A percentile compares a stretch with the other conserved stretches of the same genome.
Evolutionary conservation across 2,329 filamentous ascomycete genomes (phyloP).

Genomic region (Ilyonectria mors-panacis): DNA sequence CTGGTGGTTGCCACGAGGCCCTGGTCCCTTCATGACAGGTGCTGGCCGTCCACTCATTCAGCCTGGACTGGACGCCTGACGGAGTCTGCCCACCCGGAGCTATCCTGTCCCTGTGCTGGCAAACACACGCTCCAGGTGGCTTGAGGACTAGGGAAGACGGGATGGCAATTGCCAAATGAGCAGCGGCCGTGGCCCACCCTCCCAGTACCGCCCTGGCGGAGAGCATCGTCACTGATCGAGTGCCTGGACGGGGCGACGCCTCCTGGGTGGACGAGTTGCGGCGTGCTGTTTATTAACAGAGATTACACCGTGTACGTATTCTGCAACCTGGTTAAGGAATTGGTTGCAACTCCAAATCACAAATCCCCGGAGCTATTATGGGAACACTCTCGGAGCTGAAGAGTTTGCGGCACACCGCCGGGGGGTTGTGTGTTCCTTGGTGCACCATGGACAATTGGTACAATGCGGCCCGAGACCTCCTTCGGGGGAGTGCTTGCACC

Average conservation of each 20-base stretch:
- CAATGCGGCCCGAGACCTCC: slow-evolving; percentile 12
- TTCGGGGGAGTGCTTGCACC: slow-evolving; percentile 46
- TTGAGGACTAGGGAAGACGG: slow-evolving; percentile 25
- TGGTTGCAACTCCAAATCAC: background rate
- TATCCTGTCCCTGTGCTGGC: slow-evolving; percentile 29
- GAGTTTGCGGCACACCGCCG: slow-evolving; percentile 45
- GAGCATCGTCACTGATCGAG: slow-evolving; percentile 38
- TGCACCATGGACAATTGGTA: slow-evolving; percentile 24
- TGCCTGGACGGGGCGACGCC: slow-evolving; percentile 37
- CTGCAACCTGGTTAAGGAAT: background rate
- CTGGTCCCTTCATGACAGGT: slow-evolving; percentile 22
- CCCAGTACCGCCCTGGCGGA: slow-evolving; percentile 41
- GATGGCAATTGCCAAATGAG: slow-evolving; percentile 55
- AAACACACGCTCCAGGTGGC: slow-evolving; percentile 30
- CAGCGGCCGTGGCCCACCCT: slow-evolving; percentile 46
- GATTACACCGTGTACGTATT: background rate
- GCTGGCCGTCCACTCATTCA: slow-evolving; percentile 23
- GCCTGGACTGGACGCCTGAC: background rate
- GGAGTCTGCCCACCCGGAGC: slow-evolving; percentile 3
- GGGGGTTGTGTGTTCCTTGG: slow-evolving; percentile 36
- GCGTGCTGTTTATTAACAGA: background rate
- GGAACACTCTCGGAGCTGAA: slow-evolving; percentile 34
- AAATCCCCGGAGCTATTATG: background rate
- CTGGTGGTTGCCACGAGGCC: slow-evolving; percentile 27
- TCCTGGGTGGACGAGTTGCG: no score